Base-by-base conservation (phyloP, 2,329 filamentous ascomycete species). In the Calonectria crousiana region DNA sequence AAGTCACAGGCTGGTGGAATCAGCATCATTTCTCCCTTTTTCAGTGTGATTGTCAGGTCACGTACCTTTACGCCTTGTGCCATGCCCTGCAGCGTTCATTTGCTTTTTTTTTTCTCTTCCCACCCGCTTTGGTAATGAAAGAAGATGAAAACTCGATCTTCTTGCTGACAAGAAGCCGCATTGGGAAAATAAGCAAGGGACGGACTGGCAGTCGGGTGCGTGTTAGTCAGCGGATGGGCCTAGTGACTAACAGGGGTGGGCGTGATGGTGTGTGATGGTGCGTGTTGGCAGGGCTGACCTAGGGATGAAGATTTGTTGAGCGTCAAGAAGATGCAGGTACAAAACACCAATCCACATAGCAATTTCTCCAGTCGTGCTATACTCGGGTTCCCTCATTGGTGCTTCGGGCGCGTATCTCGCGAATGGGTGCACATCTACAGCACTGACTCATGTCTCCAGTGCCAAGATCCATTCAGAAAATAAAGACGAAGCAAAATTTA, bases 1-100 rank as follows among this genome's bases (percentile, higher is more conserved):
- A 83, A 80, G 74, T 86, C 85, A 71, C 84, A 85, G 23, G 78
- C 79, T 81, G 44, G 41, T 11, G 34, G 36, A n/a, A 34, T 56
- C 11, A 38, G n/a, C 13, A 41, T n/a, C 38, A 13, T 26, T 6
- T 9, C 6, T 9, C 14, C 5, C 41, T 16, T 26, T 28, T 14
- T 16, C 5, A 4, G 32, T 26, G 30, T 23, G 14, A 4, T 20
- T 28, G 14, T 26, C 44, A 13, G 3, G 4, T 2, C 4, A 32
- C 53, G 18, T 38, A 78, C 78, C 77, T 76, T 78, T 79, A 26
- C 78, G 56, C 65, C 78, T 78, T n/a, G 56, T 62, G 11, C 34
- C 8, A 41, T 41, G 14, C 2, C 14, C 36, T 16, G 14, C 13
- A 16, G 34, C 36, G 18, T 38, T 62, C 56, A 62, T 62, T 56